Conservation (phyloP, 495 filamentous ascomycete species). For the Tetracladium marchalianum region DNA sequence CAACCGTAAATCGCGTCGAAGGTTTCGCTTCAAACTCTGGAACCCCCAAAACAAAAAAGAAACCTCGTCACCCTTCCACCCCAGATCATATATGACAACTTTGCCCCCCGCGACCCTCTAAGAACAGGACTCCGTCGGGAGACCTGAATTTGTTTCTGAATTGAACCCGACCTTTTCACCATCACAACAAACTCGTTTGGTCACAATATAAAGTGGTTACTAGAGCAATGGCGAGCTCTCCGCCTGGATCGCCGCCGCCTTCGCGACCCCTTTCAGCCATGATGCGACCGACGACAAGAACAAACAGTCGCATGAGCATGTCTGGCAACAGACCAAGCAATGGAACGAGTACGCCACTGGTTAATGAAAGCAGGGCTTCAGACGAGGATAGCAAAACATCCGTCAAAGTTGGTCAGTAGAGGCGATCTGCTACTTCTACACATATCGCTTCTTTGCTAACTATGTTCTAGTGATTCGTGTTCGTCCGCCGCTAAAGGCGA, state of each 20-base stretch:
- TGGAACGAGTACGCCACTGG: conserved; percentile 28
- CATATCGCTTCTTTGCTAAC: neutral
- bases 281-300: conserved; percentile 60
- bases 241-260: conserved; percentile 41
- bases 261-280: conserved; percentile 79
- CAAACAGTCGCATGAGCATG: conserved; percentile 84
- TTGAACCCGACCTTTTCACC: no score
- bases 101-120: no score
- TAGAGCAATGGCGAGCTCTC: conserved; percentile 43
- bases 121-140: no score
- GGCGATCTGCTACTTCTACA: conserved; percentile 2
- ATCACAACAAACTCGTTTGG: conserved; percentile 11
- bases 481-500: conserved; percentile 73
- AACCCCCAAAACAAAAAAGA: no score
- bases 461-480: conserved; percentile 60
- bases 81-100: no score
- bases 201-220: conserved; percentile 12
- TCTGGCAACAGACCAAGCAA: conserved; percentile 44
- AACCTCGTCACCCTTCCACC: no score
- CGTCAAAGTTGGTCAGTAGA: conserved; percentile 95
- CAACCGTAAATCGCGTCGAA: no score
- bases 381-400: conserved; percentile 92
- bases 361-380: conserved; percentile 71
- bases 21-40: no score
- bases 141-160: no score